A percentile compares a stretch with the other conserved stretches of the same genome.
These are phyloP conservation scores for Nemania diffusa DNA, from an alignment of 2,329 filamentous ascomycete genomes.

Conservation along the genomic window DNA sequence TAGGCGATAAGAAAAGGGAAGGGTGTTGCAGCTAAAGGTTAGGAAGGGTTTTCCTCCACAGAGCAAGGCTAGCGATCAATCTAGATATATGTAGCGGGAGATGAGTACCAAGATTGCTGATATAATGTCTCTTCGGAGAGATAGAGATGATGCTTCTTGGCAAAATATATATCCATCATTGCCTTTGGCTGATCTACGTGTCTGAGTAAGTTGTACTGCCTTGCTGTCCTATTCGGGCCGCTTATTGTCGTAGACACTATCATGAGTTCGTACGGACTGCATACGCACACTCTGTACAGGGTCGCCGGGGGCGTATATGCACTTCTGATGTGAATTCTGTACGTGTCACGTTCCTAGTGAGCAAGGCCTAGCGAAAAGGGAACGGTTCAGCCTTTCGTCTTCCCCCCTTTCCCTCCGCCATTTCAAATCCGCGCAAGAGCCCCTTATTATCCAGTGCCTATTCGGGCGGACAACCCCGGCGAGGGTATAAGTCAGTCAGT, in stretches of 20 bases:
- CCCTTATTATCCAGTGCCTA: conserved; percentile 2
- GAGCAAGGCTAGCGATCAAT: not conserved
- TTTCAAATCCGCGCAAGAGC: not conserved
- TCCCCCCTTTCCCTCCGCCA: conserved; percentile 1
- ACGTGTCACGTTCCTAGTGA: not conserved
- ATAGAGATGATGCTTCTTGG: not conserved
- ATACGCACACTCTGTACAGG: too few relatives aligned
- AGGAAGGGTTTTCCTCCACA: not conserved
- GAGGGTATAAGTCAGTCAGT: not conserved
- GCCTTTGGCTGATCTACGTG: too few relatives aligned
- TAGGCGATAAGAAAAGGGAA: too few relatives aligned
- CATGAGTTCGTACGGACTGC: not conserved
- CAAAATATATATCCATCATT: not conserved
- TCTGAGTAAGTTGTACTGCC: too few relatives aligned
- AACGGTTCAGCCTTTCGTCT: not conserved
- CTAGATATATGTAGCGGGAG: not conserved
- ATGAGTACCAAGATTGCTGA: too few relatives aligned
- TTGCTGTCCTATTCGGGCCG: not conserved
- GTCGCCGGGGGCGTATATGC: conserved; percentile 1
- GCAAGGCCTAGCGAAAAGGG: not conserved
- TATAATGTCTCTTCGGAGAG: not conserved
- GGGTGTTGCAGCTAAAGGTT: too few relatives aligned
- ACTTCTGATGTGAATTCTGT: not conserved
- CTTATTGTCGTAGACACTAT: not conserved
- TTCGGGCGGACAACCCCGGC: too few relatives aligned